A percentile compares a stretch with the other conserved stretches of the same genome.
Evolutionary conservation across 352 stramenopile genomes (phyloP).

Genomic region (Globisporangium cylindrosporum): DNA sequence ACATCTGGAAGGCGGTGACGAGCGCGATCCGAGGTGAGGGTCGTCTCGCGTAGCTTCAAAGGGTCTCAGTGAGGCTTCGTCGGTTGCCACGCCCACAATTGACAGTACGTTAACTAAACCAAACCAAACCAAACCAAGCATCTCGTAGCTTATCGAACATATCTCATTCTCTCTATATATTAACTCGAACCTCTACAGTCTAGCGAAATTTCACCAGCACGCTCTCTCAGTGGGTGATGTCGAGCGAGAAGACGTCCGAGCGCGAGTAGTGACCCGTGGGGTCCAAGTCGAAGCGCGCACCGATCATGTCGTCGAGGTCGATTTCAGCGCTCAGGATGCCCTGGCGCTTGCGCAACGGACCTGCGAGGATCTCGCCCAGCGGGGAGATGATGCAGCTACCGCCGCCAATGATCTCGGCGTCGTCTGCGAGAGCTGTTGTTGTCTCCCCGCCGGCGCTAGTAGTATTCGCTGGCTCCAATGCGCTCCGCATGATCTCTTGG

Average conservation of each 20-base stretch:
- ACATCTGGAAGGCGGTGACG: no score
- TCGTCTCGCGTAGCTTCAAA: no score
- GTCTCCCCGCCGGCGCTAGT: not conserved
- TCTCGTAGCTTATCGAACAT: no score
- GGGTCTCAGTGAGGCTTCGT: no score
- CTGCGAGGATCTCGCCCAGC: constrained; percentile 22
- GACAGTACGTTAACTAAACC: no score
- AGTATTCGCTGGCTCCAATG: not conserved
- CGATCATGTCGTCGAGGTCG: constrained; percentile 22
- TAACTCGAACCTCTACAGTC: no score
- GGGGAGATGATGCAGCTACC: constrained; percentile 31
- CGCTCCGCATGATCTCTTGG: constrained; percentile 12
- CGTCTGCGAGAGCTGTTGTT: constrained; percentile 6
- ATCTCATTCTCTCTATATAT: not conserved
- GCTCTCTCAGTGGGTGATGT: constrained; percentile 11
- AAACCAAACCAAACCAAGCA: no score
- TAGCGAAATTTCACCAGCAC: no score
- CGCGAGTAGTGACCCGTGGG: constrained; percentile 23
- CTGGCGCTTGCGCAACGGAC: constrained; percentile 19
- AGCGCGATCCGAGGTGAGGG: no score
- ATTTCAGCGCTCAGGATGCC: constrained; percentile 24
- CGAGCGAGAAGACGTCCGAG: constrained; percentile 22
- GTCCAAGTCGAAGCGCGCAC: constrained; percentile 24
- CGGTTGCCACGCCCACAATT: no score
- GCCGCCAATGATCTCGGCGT: constrained; percentile 24